phyloP scores from a whole-genome alignment of 2,329 filamentous ascomycete genomes.

The Penicillium sp. region DNA sequence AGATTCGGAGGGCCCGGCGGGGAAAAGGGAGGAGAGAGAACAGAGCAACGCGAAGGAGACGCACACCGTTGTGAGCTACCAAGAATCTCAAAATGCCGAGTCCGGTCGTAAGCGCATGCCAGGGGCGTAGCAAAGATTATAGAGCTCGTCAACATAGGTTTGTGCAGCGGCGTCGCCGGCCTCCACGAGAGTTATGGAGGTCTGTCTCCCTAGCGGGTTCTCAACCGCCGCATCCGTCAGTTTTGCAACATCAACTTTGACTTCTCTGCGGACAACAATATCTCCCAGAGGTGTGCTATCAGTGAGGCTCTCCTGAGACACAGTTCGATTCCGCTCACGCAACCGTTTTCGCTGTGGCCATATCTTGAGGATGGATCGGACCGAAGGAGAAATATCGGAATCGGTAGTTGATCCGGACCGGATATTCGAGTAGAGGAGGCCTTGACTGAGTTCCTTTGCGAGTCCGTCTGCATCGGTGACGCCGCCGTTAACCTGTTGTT shows the following conservation, averaged over 20 bases:
- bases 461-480: slow-evolving; percentile 64
- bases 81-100: slow-evolving; percentile 18
- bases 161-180: slow-evolving; percentile 30
- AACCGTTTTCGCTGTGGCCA: slow-evolving; percentile 28
- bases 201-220: slow-evolving; percentile 25
- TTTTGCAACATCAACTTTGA: slow-evolving; percentile 58
- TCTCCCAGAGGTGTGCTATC: slow-evolving; percentile 51
- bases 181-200: slow-evolving; percentile 31
- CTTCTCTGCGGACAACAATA: slow-evolving; percentile 67
- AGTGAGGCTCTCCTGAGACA: slow-evolving; percentile 29
- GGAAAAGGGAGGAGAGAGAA: neutral
- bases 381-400: slow-evolving; percentile 27
- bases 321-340: neutral
- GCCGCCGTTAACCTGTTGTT: slow-evolving; percentile 65
- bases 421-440: slow-evolving; percentile 56
- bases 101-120: slow-evolving; percentile 35
- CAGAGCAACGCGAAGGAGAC: neutral
- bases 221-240: slow-evolving; percentile 28
- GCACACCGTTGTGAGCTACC: neutral
- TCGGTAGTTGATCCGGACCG: slow-evolving; percentile 32
- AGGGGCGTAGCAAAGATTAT: slow-evolving; percentile 41
- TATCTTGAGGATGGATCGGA: slow-evolving; percentile 27
- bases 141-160: slow-evolving; percentile 56
- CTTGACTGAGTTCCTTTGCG: slow-evolving; percentile 63
- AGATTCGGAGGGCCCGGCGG: neutral